Conservation (phyloP, 805 yeast species). For the Candida silvatica region DNA sequence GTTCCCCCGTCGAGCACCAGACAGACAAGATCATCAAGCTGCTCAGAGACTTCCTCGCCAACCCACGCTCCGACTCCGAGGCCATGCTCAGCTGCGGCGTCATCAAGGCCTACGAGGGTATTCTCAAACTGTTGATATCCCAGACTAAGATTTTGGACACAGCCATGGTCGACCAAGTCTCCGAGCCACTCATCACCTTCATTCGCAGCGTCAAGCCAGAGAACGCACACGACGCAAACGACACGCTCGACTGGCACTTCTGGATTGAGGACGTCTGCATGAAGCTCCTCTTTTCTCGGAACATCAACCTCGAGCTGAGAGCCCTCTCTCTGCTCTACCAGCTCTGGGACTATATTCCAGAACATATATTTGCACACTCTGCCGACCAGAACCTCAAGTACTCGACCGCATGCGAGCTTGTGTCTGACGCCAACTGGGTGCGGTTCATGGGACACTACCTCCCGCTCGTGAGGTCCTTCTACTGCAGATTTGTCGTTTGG, state of each 20-base stretch:
- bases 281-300: constrained; percentile 55
- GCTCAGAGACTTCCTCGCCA: constrained; percentile 27
- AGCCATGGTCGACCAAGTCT: constrained; percentile 14
- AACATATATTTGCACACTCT: constrained; percentile 5
- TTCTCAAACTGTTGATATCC: constrained; percentile 15
- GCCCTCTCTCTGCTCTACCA: constrained; percentile 62
- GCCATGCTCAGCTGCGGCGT: constrained; percentile 13
- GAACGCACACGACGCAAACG: constrained; percentile 1
- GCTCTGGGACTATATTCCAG: constrained; percentile 64
- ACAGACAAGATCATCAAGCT: constrained; percentile 25
- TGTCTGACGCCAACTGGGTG: constrained; percentile 42
- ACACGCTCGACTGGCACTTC: constrained; percentile 57
- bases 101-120: constrained; percentile 15
- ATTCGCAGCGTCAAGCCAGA: constrained; percentile 11
- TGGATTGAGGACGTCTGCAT: constrained; percentile 60
- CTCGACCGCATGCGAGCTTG: constrained; percentile 46
- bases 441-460: constrained; percentile 69
- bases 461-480: constrained; percentile 66
- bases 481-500: constrained; percentile 61
- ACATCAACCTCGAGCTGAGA: constrained; percentile 52
- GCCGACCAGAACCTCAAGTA: constrained; percentile 23
- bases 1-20: constrained; percentile 1
- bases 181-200: constrained; percentile 18
- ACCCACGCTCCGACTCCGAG: constrained; percentile 23
- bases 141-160: constrained; percentile 18